These are phyloP conservation scores for Claviceps fusiformis DNA, from an alignment of 2,329 filamentous ascomycete genomes.

Conservation along the genomic window DNA sequence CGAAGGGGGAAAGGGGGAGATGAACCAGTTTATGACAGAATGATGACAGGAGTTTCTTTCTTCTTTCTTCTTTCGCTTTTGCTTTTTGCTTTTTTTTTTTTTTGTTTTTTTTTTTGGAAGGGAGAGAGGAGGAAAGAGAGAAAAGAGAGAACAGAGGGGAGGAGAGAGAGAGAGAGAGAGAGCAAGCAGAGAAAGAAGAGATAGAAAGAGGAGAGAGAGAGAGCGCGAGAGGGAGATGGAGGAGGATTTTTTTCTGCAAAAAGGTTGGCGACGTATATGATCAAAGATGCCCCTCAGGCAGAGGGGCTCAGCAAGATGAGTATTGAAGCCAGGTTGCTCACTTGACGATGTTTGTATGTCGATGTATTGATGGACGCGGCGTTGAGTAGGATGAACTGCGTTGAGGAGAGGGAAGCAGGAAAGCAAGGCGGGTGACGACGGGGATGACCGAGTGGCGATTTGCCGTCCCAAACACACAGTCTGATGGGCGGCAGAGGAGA, in stretches of 20 bases:
- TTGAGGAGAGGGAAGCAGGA: background rate
- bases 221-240: too few species aligned
- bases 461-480: constrained; percentile 3
- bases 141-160: too few species aligned
- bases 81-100: background rate
- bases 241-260: background rate
- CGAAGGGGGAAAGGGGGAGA: background rate
- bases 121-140: background rate
- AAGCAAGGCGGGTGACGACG: background rate
- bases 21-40: background rate
- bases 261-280: background rate
- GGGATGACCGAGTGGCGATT: constrained; percentile 7
- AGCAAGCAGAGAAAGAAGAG: too few species aligned
- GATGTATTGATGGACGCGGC: background rate
- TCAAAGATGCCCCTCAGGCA: constrained; percentile 5
- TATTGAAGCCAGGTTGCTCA: constrained; percentile 4
- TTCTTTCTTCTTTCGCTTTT: background rate
- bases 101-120: too few species aligned
- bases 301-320: constrained; percentile 4
- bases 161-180: too few species aligned
- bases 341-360: background rate
- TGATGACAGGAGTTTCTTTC: background rate
- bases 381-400: background rate
- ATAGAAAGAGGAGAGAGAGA: too few species aligned
- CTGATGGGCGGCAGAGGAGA: background rate